Evolutionary conservation across 805 yeast genomes (phyloP).

Genomic region (Yamadazyma sp.): DNA sequence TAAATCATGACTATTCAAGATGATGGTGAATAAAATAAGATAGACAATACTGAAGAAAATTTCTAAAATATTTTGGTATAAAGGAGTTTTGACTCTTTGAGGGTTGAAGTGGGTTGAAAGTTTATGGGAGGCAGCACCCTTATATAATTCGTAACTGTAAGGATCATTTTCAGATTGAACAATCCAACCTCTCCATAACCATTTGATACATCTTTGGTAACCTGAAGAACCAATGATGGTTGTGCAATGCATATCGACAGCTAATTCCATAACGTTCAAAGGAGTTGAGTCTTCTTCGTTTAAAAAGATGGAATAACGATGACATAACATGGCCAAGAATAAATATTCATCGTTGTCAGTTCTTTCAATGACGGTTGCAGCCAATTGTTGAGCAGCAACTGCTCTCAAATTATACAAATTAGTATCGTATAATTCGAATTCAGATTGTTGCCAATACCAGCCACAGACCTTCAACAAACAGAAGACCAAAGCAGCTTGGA

Average conservation of each 20-base stretch:
- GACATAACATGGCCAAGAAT: conserved; percentile 74
- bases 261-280: conserved; percentile 75
- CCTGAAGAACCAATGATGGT: conserved; percentile 76
- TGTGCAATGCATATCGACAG: conserved; percentile 81
- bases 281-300: conserved; percentile 63
- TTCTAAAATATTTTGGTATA: conserved; percentile 74
- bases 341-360: conserved; percentile 58
- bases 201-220: conserved; percentile 78
- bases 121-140: conserved; percentile 52
- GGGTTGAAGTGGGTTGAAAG: conserved; percentile 71
- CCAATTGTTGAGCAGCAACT: conserved; percentile 69
- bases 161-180: conserved; percentile 72
- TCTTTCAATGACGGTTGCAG: conserved; percentile 64
- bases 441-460: conserved; percentile 69
- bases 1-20: conserved; percentile 57
- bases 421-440: conserved; percentile 62
- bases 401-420: conserved; percentile 60
- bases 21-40: conserved; percentile 56
- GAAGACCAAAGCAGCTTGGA: conserved; percentile 66
- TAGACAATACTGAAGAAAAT: conserved; percentile 64
- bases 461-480: conserved; percentile 70
- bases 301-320: conserved; percentile 64
- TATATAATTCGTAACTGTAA: conserved; percentile 62
- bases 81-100: conserved; percentile 79
- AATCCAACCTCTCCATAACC: conserved; percentile 96